These are phyloP conservation scores for Botryotinia calthae DNA, from an alignment of 2,329 filamentous ascomycete species.

Conservation along the genomic window DNA sequence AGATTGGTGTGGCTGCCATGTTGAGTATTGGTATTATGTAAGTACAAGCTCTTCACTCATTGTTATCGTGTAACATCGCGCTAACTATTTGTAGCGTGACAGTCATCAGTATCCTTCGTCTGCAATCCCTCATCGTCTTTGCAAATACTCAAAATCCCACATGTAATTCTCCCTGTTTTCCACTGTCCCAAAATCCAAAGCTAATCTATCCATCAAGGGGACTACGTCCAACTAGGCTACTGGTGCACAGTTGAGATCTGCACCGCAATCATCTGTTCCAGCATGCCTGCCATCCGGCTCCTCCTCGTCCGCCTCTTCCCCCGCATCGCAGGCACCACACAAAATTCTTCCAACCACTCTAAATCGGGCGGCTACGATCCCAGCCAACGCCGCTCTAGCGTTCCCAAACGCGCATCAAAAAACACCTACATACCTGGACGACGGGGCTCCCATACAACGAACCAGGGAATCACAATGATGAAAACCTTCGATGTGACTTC, in stretches of 20 bases:
- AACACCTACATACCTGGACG: not conserved
- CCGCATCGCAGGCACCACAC: not conserved
- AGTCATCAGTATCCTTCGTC: constrained; percentile 7
- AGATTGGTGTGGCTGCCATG: constrained; percentile 48
- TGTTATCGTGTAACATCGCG: not conserved
- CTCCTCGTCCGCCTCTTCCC: constrained; percentile 10
- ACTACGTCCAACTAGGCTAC: constrained; percentile 27
- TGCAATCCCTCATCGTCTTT: constrained; percentile 6
- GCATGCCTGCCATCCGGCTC: constrained; percentile 25
- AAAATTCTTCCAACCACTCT: not conserved
- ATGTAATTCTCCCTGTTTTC: not conserved
- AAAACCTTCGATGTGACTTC: not conserved
- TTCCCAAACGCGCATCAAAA: not conserved
- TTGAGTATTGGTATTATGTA: constrained; percentile 48
- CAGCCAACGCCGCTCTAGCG: not conserved
- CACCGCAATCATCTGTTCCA: constrained; percentile 29
- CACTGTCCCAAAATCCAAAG: not conserved
- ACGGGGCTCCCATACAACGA: not conserved
- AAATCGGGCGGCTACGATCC: not conserved
- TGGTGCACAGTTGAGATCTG: constrained; percentile 31
- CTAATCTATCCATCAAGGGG: constrained; percentile 12
- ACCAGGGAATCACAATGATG: not conserved
- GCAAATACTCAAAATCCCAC: constrained; percentile 18
- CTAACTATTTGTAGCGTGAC: not conserved
- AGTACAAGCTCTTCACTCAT: constrained; percentile 7